A percentile compares a stretch with the other conserved stretches of the same genome.
Conservation (phyloP, 352 stramenopile species). For the Globisporangium yorkense region DNA sequence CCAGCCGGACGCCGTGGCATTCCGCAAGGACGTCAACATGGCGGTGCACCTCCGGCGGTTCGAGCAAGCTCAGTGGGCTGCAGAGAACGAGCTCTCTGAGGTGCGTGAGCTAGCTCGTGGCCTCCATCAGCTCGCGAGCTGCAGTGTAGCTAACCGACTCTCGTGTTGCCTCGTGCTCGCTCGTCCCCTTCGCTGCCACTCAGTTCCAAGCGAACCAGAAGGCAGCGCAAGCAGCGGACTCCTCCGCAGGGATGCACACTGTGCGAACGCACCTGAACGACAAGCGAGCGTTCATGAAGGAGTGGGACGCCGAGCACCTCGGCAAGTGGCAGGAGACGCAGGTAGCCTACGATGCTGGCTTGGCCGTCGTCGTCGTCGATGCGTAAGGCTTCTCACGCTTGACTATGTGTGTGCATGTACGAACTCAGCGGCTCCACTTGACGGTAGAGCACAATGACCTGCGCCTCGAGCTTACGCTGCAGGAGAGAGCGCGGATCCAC, state of each 20-base stretch:
- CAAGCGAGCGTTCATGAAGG: constrained; percentile 48
- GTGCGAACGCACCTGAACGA: constrained; percentile 48
- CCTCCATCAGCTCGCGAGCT: background rate
- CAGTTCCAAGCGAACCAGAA: constrained; percentile 29
- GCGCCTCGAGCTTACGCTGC: constrained; percentile 51
- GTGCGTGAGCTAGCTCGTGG: constrained; percentile 14
- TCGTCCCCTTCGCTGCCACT: background rate
- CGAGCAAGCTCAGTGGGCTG: constrained; percentile 45
- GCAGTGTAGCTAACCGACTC: too few relatives aligned
- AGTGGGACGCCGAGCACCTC: constrained; percentile 54
- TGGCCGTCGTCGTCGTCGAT: background rate
- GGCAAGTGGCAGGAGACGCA: constrained; percentile 51
- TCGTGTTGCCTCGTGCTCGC: background rate
- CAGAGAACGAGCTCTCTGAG: constrained; percentile 36
- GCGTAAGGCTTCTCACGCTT: too few relatives aligned
- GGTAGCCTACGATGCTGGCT: constrained; percentile 13
- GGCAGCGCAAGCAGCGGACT: constrained; percentile 15
- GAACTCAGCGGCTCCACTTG: constrained; percentile 21
- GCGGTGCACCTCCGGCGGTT: constrained; percentile 59
- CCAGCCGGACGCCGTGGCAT: constrained; percentile 36
- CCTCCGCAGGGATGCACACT: constrained; percentile 18
- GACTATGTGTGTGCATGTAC: background rate
- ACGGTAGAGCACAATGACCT: constrained; percentile 45
- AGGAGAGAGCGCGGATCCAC: constrained; percentile 34
- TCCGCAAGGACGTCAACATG: constrained; percentile 68